Conservation (phyloP, 2,329 filamentous ascomycete genomes). For the Hypoxylon sp. region DNA sequence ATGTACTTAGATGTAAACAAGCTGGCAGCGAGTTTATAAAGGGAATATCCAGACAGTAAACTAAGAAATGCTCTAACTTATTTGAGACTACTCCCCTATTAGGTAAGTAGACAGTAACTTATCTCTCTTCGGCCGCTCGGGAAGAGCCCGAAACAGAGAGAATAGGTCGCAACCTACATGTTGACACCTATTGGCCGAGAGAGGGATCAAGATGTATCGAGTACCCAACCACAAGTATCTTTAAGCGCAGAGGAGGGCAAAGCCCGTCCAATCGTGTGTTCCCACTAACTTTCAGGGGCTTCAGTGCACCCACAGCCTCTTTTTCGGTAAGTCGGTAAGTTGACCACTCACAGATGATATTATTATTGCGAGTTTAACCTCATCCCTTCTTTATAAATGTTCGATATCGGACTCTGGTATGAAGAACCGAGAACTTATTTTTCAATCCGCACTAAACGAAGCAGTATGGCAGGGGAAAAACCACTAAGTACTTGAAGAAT, state of each 20-base stretch:
- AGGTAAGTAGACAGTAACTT: not conserved
- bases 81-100: not conserved
- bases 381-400: not conserved
- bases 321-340: constrained; percentile 10
- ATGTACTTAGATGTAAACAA: not conserved
- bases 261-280: not conserved
- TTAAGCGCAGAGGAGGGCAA: not conserved
- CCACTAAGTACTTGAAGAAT: not conserved
- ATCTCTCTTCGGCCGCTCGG: not conserved
- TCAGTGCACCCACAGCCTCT: constrained; percentile 1
- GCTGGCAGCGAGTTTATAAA: not conserved
- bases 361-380: constrained; percentile 3
- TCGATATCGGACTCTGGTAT: not conserved
- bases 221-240: not conserved
- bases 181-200: not conserved
- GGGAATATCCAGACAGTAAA: not conserved
- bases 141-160: not conserved
- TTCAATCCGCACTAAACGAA: not conserved
- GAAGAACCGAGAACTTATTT: not conserved
- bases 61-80: not conserved
- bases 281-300: not conserved
- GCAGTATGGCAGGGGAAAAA: not conserved
- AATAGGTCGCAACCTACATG: not conserved
- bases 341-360: constrained; percentile 1
- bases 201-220: not conserved